Base-by-base conservation (phyloP, 2,329 filamentous ascomycete genomes). In the Verticillium nubilum region DNA sequence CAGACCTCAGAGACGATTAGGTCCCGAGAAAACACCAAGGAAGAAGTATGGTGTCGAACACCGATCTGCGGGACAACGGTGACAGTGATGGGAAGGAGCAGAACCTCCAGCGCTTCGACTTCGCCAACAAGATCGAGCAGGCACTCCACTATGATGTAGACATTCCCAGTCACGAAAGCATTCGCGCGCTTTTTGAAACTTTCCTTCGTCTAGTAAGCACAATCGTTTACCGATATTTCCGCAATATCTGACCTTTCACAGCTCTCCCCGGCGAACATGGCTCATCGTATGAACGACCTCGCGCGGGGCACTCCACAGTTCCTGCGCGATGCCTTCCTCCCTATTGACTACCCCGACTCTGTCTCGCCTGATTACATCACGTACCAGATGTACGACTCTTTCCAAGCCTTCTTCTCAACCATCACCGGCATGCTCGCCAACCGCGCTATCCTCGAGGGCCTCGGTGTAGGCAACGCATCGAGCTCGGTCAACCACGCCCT, bases 291-390 rank as follows among this genome's bases (percentile, higher is more conserved):
- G 10, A 23, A 50, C n/a, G 9, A 13, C 5, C 42, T 50, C 7
- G 4, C 42, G 4, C n/a, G 42, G 4, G 42, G 7, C 42, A 50
- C 42, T 23, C 42, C 42, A 4, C 42, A 50, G 6, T 50, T 50
- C 9, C 12, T 50, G 19, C 42, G 42, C 50, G 87, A 91, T 65
- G 84, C 93, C 28, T 96, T 97, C 70, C 80, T 97, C 1, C 93
- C 93, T 0, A 87, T 90, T 1, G 92, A 92, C n/a, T 97, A 89
- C 72, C 93, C 92, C 1, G 85, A 92, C 65, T 95, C 88, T 55
- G 93, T 97, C 29, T 94, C 89, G 1, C 78, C 85, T 15, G 92
- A 97, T 73, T 97, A 97, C 73, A 78, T 92, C 4, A 81, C 88
- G 76, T 96, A 84, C 72, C 87, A 82, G 67, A 79, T 79, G 54